Percentiles rank a stretch among this genome's conserved stretches.
These are phyloP conservation scores for Glycine tomentella DNA, from an alignment of 306 rosid species.

Conservation along the genomic window DNA sequence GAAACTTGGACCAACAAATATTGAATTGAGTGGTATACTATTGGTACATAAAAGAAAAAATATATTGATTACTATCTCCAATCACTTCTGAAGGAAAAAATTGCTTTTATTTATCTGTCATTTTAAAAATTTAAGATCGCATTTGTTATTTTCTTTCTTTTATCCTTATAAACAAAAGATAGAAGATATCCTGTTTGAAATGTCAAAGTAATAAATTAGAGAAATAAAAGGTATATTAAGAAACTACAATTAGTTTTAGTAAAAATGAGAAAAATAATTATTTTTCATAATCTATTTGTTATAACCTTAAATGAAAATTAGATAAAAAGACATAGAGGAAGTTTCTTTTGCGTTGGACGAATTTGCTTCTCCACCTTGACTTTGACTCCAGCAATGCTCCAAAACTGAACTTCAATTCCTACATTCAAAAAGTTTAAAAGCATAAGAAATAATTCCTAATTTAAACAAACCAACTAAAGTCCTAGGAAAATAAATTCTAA, in stretches of 20 bases:
- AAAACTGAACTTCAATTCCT: too few species aligned
- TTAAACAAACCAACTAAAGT: too few species aligned
- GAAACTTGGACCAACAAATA: conserved; percentile 27
- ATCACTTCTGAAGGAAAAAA: neutral
- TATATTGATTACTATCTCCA: neutral
- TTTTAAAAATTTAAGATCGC: neutral
- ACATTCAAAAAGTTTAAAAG: too few species aligned
- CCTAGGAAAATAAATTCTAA: too few species aligned
- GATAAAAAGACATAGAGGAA: too few species aligned
- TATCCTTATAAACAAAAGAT: neutral
- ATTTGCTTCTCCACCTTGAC: too few species aligned
- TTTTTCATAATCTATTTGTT: too few species aligned
- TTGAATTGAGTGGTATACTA: conserved; percentile 33
- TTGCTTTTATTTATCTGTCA: neutral
- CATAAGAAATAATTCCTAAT: too few species aligned
- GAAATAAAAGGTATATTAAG: neutral
- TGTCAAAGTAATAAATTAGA: neutral
- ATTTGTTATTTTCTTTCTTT: neutral
- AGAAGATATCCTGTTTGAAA: neutral
- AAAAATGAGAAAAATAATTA: neutral
- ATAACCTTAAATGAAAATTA: too few species aligned
- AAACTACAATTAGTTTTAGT: neutral
- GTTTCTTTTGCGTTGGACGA: too few species aligned
- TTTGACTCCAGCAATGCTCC: too few species aligned
- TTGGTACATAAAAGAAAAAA: conserved; percentile 8